Evolutionary conservation across 176 grass and related monocot genomes (phyloP).

Genomic region (Panicum miliaceum): DNA sequence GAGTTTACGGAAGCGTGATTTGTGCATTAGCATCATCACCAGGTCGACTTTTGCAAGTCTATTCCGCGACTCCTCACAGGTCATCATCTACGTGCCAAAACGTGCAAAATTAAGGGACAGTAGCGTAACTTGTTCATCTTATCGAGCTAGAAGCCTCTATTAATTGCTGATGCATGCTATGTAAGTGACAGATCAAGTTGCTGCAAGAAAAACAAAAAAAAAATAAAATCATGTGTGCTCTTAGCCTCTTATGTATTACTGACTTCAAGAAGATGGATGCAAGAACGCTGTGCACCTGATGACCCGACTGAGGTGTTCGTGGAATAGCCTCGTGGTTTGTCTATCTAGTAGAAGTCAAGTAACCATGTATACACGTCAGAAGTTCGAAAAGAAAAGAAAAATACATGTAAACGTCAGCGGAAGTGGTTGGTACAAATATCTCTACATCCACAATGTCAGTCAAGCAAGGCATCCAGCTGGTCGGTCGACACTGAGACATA

Average conservation of each 20-base stretch:
- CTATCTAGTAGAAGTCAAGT: slow-evolving; percentile 17
- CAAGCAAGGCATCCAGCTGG: slow-evolving; percentile 34
- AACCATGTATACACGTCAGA: slow-evolving; percentile 2
- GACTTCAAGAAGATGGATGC: slow-evolving; percentile 10
- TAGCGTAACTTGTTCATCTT: neutral
- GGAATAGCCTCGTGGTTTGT: neutral
- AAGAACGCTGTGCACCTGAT: neutral
- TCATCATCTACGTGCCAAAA: neutral
- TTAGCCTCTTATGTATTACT: neutral
- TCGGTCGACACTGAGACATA: slow-evolving; percentile 31
- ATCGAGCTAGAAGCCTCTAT: neutral
- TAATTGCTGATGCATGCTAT: neutral
- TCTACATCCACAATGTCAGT: slow-evolving; percentile 27
- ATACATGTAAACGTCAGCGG: neutral
- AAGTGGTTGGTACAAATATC: slow-evolving; percentile 23
- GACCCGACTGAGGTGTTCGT: neutral
- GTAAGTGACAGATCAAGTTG: slow-evolving; percentile 1
- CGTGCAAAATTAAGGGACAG: slow-evolving; percentile 19
- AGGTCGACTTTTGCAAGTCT: neutral
- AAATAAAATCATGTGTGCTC: neutral
- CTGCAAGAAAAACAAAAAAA: neutral
- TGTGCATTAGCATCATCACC: slow-evolving; percentile 20
- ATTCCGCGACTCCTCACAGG: neutral
- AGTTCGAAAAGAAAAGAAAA: neutral
- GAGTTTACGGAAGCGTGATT: slow-evolving; percentile 39